Percentiles rank a stretch among this genome's conserved stretches.
These are phyloP conservation scores for Brassica nigra DNA, from an alignment of 345 rosid genomes.

Conservation along the genomic window DNA sequence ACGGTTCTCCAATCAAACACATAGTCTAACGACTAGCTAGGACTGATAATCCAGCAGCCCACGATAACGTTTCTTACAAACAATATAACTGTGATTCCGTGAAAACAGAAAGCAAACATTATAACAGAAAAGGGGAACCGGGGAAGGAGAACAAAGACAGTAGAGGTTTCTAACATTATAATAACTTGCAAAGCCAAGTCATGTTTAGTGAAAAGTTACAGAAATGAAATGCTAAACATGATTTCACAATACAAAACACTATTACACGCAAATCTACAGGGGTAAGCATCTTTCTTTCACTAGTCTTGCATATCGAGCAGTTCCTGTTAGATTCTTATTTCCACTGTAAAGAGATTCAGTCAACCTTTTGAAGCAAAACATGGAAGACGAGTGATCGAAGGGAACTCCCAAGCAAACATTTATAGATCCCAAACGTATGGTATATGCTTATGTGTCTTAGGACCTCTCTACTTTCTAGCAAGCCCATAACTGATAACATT, in stretches of 20 bases:
- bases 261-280: too few relatives aligned
- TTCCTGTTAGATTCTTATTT: slow-evolving; percentile 90
- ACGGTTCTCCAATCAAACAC: too few relatives aligned
- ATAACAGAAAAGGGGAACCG: too few relatives aligned
- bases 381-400: slow-evolving; percentile 5
- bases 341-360: slow-evolving; percentile 52
- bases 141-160: too few relatives aligned
- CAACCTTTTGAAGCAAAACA: slow-evolving; percentile 16
- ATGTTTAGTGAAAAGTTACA: not conserved
- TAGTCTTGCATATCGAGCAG: slow-evolving; percentile 55
- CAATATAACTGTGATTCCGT: too few relatives aligned
- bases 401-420: not conserved
- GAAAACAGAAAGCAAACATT: too few relatives aligned
- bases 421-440: slow-evolving; percentile 44
- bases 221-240: not conserved
- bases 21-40: too few relatives aligned
- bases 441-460: slow-evolving; percentile 88
- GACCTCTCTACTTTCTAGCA: slow-evolving; percentile 86
- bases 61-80: too few relatives aligned
- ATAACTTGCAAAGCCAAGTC: not conserved
- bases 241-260: not conserved
- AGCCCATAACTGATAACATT: slow-evolving; percentile 79
- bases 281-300: too few relatives aligned
- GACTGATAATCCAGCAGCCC: too few relatives aligned
- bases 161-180: too few relatives aligned